Conservation (phyloP, 2,329 filamentous ascomycete genomes). For the Alternaria ethzedia region DNA sequence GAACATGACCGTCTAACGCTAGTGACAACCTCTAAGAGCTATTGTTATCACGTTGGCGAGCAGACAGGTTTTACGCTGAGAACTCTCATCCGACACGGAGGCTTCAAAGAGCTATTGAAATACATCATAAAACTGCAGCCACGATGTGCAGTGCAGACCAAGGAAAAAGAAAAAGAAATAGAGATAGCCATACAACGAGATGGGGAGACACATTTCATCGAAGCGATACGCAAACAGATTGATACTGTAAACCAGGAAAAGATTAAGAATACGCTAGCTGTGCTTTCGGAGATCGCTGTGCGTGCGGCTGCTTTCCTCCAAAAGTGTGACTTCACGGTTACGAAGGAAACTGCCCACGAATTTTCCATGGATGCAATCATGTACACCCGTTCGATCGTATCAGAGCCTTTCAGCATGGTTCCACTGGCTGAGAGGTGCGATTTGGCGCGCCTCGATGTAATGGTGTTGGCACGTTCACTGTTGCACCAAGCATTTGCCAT, state of each 20-base stretch:
- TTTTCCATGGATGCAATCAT: background rate
- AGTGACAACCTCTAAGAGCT: background rate
- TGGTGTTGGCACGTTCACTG: background rate
- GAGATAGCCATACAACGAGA: background rate
- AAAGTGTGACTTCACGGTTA: background rate
- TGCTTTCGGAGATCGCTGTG: background rate
- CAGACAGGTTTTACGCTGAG: background rate
- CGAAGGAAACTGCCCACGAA: background rate
- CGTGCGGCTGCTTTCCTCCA: background rate
- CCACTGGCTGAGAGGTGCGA: background rate
- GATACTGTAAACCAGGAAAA: background rate
- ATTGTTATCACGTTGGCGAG: background rate
- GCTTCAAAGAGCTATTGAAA: background rate
- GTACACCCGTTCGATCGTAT: background rate
- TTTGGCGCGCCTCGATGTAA: background rate
- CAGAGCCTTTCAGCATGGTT: background rate
- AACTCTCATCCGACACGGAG: background rate
- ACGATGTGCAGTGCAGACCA: background rate
- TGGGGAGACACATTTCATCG: background rate
- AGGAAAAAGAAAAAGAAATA: background rate
- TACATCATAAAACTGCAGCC: background rate
- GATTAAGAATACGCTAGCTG: background rate
- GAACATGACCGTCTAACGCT: background rate
- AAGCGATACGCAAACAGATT: background rate
- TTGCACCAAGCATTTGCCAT: background rate